Base-by-base conservation (phyloP, 176 grass and related monocot species). In the Thinopyrum elongatum region DNA sequence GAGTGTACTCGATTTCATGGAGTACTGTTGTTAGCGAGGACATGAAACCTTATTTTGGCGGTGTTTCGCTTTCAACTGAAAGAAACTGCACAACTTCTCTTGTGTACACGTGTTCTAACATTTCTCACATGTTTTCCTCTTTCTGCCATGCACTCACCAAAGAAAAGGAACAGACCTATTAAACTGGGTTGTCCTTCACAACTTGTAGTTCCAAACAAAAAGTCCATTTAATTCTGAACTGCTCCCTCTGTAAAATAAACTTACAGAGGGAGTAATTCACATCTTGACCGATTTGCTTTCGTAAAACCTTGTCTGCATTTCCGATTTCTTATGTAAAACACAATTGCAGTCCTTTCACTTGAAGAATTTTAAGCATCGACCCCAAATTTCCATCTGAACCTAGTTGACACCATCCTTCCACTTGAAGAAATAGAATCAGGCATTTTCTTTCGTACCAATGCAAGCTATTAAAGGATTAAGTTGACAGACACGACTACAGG, bases 381-480 rank as follows among this genome's bases (percentile, higher is more conserved):
- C 30, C 30, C 30, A 31, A 31, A 31, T 31, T 31, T 31, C 30
- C 30, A 3, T 31, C 30, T 31, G 30, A 31, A 31, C 30, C 3
- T 31, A 31, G 30, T 31, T 31, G 30, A 31, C 30, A 31, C 30
- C 30, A 31, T 33, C 31, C 3, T 33, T 81, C 10, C 29, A 76
- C 70, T 36, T 69, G 61, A 61, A 61, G 77, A 80, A 27, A 68
- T 63, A 51, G 26, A 79, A 33, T 57, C 10, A 8, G 19, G 1
- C 30, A 36, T 39, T 63, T 51, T 38, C 27, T 82, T 64, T 80
- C 22, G 27, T 70, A 69, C 69, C 22, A 77, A 27, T 53, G 55
- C 78, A 82, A 90, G 51, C 53, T 16, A 78, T 78, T 64, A 53
- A 78, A 30, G 49, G n/a, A 2, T 41, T 86, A 78, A 66, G 25